These are phyloP conservation scores for Cyberlindnera samutprakarnensis DNA, from an alignment of 805 yeast species.

Conservation along the genomic window DNA sequence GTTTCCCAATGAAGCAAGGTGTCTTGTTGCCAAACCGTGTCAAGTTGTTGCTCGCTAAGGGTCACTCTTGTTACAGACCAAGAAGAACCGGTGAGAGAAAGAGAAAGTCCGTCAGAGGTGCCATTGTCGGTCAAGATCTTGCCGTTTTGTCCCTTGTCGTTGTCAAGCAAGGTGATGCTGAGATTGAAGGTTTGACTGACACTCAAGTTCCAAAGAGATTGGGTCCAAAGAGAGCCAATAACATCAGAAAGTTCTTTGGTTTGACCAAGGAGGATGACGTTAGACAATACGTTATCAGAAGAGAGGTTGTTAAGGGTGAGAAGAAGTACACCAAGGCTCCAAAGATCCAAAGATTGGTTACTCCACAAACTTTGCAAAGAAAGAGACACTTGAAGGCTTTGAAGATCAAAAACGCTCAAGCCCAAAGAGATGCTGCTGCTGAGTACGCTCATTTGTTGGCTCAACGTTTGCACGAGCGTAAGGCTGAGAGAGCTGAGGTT, in stretches of 20 bases:
- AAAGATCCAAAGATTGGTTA: conserved; percentile 98
- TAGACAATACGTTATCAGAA: conserved; percentile 87
- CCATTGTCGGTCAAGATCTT: conserved; percentile 95
- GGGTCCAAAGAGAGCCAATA: conserved; percentile 99
- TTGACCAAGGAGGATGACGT: conserved; percentile 70
- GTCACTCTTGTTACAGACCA: conserved; percentile 98
- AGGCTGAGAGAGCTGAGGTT: conserved; percentile 97
- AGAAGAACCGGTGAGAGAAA: conserved; percentile 99
- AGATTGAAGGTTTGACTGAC: conserved; percentile 94
- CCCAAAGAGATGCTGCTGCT: conserved; percentile 99
- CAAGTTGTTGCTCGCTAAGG: conserved; percentile 87
- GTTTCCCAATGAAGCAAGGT: conserved; percentile 99
- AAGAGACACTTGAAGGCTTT: conserved; percentile 93
- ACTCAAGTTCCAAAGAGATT: conserved; percentile 95
- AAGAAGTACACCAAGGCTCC: conserved; percentile 99
- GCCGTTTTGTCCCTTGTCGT: conserved; percentile 90
- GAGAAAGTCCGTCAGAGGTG: conserved; percentile 99
- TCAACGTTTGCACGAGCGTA: conserved; percentile 95
- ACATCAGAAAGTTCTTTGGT: conserved; percentile 99
- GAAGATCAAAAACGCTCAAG: conserved; percentile 95
- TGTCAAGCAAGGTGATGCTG: conserved; percentile 96
- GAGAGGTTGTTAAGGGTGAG: conserved; percentile 97
- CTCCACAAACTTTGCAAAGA: conserved; percentile 99
- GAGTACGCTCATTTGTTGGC: conserved; percentile 99
- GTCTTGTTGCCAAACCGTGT: conserved; percentile 99